Conservation (phyloP, 352 stramenopile species). For the Phytophthora megakarya region DNA sequence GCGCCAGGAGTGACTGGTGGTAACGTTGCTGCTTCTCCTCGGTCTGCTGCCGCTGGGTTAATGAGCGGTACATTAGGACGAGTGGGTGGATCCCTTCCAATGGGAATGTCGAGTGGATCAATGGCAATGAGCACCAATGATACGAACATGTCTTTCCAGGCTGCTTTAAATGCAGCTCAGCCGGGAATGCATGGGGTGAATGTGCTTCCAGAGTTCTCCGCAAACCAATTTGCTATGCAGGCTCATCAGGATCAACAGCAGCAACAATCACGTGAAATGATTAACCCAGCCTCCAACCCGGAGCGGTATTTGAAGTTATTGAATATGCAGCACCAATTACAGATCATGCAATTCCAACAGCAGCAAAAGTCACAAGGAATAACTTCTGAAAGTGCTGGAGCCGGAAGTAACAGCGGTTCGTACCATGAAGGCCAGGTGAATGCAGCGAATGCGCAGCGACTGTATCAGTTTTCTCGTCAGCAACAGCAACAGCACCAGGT, state of each 20-base stretch:
- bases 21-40: conserved; percentile 33
- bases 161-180: conserved; percentile 39
- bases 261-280: conserved; percentile 49
- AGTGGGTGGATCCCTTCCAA: conserved; percentile 26
- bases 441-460: conserved; percentile 40
- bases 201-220: conserved; percentile 44
- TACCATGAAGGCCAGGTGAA: conserved; percentile 64
- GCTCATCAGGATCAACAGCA: conserved; percentile 42
- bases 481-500: conserved; percentile 41
- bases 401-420: conserved; percentile 35
- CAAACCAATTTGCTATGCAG: conserved; percentile 43
- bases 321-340: conserved; percentile 87
- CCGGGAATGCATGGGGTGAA: conserved; percentile 36
- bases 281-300: conserved; percentile 52
- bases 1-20: conserved; percentile 16
- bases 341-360: conserved; percentile 87
- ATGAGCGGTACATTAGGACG: conserved; percentile 39
- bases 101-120: conserved; percentile 32
- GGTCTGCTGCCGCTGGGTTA: conserved; percentile 39
- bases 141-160: conserved; percentile 40
- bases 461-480: conserved; percentile 55
- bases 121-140: conserved; percentile 30
- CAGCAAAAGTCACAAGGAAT: conserved; percentile 57
- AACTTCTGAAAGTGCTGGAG: conserved; percentile 31
- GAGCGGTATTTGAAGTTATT: conserved; percentile 85